Percentiles rank a stretch among this genome's conserved stretches.
Conservation (phyloP, 495 filamentous ascomycete species). For the Cercophora sp. region DNA sequence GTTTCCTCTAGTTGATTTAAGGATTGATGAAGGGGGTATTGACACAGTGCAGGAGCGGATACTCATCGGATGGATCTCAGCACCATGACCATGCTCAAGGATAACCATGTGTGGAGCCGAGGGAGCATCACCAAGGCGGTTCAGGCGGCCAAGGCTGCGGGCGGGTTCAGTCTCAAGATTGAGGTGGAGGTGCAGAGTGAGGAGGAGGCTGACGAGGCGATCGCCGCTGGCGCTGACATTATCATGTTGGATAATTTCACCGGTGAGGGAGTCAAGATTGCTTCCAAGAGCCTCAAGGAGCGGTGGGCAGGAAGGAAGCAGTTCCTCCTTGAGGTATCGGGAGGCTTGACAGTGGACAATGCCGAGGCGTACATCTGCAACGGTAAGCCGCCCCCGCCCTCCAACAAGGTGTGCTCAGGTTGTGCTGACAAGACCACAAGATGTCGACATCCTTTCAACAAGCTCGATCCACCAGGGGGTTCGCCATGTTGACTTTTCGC, state of each 20-base stretch:
- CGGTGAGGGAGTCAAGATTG: slow-evolving; percentile 65
- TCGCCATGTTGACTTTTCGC: slow-evolving; percentile 86
- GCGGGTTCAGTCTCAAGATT: slow-evolving; percentile 86
- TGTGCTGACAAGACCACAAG: no score
- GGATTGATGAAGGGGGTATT: no score
- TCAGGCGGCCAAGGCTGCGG: slow-evolving; percentile 73
- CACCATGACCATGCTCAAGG: slow-evolving; percentile 97
- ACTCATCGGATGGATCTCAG: slow-evolving; percentile 87
- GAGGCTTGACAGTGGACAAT: slow-evolving; percentile 83
- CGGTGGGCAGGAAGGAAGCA: slow-evolving; percentile 63
- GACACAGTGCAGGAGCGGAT: no score
- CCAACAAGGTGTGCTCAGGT: no score
- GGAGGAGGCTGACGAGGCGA: slow-evolving; percentile 84
- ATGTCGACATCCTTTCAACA: slow-evolving; percentile 92
- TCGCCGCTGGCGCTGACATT: slow-evolving; percentile 85
- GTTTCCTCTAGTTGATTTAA: no score
- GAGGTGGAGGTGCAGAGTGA: slow-evolving; percentile 92
- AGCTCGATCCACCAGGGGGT: slow-evolving; percentile 96
- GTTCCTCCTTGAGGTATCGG: slow-evolving; percentile 87
- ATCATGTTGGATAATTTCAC: slow-evolving; percentile 97
- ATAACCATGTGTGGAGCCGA: slow-evolving; percentile 93
- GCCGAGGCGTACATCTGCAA: slow-evolving; percentile 74
- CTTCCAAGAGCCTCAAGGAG: slow-evolving; percentile 67
- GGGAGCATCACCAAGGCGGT: slow-evolving; percentile 82
- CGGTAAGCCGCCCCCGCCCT: no score